A percentile compares a stretch with the other conserved stretches of the same genome.
Evolutionary conservation across 2,329 filamentous ascomycete genomes (phyloP).

Genomic region (Calonectria pauciramosa): DNA sequence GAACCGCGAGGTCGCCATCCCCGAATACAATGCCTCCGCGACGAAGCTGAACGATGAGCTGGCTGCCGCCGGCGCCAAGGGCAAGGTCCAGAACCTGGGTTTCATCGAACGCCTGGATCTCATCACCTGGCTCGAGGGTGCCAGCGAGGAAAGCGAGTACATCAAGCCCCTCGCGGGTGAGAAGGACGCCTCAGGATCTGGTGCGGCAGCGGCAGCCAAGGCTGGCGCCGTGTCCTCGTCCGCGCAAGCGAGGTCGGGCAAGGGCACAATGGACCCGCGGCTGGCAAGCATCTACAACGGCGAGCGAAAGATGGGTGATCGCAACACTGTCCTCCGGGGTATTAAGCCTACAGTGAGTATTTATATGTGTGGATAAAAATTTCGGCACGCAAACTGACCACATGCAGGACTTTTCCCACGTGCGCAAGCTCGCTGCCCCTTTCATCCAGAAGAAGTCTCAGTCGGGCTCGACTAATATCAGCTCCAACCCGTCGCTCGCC

Average conservation of each 20-base stretch:
- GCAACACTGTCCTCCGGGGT: constrained; percentile 88
- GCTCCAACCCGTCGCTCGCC: constrained; percentile 61
- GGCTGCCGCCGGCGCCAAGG: constrained; percentile 68
- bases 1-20: constrained; percentile 90
- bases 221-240: constrained; percentile 59
- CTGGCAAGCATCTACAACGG: constrained; percentile 91
- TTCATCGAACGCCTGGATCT: constrained; percentile 94
- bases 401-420: constrained; percentile 88
- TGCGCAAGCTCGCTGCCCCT: constrained; percentile 85
- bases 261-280: constrained; percentile 82
- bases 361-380: background rate
- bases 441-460: constrained; percentile 77
- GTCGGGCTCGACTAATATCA: constrained; percentile 53
- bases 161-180: constrained; percentile 86
- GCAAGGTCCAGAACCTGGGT: constrained; percentile 86
- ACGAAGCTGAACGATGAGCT: constrained; percentile 86
- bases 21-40: constrained; percentile 90
- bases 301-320: constrained; percentile 92
- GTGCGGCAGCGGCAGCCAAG: constrained; percentile 54
- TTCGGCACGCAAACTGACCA: constrained; percentile 19
- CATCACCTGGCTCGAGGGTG: constrained; percentile 93
- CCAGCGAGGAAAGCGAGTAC: constrained; percentile 91
- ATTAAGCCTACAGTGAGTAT: constrained; percentile 85
- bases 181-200: constrained; percentile 57
- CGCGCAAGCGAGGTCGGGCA: constrained; percentile 66